Conservation (phyloP, 2,329 filamentous ascomycete species). For the Pseudogymnoascus sp. region DNA sequence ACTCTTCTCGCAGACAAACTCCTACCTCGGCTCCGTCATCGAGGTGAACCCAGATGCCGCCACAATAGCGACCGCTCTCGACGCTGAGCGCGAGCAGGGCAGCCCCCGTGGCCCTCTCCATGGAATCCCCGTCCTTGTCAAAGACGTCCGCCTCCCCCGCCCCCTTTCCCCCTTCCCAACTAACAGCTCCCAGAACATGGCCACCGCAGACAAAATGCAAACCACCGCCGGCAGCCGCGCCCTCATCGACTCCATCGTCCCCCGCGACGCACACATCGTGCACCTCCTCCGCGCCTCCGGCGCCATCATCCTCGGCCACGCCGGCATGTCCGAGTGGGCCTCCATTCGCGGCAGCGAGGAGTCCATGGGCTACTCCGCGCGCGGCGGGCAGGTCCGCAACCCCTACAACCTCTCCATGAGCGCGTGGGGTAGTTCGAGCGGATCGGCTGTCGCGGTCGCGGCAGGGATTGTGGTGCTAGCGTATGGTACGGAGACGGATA, state of each 20-base stretch:
- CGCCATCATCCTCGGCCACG: constrained; percentile 57
- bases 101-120: constrained; percentile 34
- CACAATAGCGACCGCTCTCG: constrained; percentile 15
- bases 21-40: constrained; percentile 15
- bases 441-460: constrained; percentile 47
- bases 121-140: constrained; percentile 49
- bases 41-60: constrained; percentile 24
- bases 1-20: not conserved
- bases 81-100: constrained; percentile 15
- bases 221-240: constrained; percentile 49
- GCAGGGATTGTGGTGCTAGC: constrained; percentile 25
- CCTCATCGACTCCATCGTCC: constrained; percentile 42
- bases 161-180: not conserved
- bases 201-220: constrained; percentile 46
- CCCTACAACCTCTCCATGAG: constrained; percentile 53
- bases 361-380: constrained; percentile 53
- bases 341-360: constrained; percentile 48
- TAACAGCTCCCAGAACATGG: constrained; percentile 36
- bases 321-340: constrained; percentile 57
- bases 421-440: constrained; percentile 50
- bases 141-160: constrained; percentile 29
- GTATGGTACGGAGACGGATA: constrained; percentile 54
- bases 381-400: constrained; percentile 50
- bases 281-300: constrained; percentile 52
- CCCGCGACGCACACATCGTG: constrained; percentile 46